These are phyloP conservation scores for Grosmannia clavigera DNA, from an alignment of 2,329 filamentous ascomycete genomes.

Conservation along the genomic window DNA sequence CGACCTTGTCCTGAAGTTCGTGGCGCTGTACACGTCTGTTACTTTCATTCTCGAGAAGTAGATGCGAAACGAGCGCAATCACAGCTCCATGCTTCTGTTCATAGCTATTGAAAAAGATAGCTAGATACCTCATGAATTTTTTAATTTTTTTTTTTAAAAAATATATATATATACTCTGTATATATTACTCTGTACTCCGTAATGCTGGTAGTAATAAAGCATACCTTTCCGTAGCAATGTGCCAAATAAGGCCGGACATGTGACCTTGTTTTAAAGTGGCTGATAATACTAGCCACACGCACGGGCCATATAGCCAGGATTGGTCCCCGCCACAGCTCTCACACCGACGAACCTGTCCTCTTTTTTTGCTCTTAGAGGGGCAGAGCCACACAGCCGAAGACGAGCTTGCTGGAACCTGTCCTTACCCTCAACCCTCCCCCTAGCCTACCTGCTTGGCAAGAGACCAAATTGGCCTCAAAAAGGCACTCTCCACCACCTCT, in stretches of 20 bases:
- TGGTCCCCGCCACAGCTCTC: background rate
- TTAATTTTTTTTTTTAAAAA: background rate
- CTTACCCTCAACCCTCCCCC: slow-evolving; percentile 3
- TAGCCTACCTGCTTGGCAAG: background rate
- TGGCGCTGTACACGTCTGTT: slow-evolving; percentile 30
- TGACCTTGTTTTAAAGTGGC: background rate
- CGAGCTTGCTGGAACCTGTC: slow-evolving; percentile 6
- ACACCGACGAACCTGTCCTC: slow-evolving; percentile 6
- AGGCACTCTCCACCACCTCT: slow-evolving; percentile 5
- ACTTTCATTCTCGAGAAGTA: slow-evolving; percentile 15
- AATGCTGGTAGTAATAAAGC: no score
- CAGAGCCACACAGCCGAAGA: slow-evolving; percentile 5
- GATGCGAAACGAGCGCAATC: background rate
- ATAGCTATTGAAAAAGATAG: no score
- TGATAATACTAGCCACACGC: background rate
- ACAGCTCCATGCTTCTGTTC: background rate
- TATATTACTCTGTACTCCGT: no score
- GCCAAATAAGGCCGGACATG: background rate
- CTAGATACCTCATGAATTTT: no score
- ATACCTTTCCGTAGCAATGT: no score
- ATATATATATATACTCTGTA: no score
- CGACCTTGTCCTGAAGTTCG: slow-evolving; percentile 27
- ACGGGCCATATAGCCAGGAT: background rate
- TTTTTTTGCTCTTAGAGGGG: slow-evolving; percentile 7
- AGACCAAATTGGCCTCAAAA: slow-evolving; percentile 10